Evolutionary conservation across 2,329 filamentous ascomycete genomes (phyloP).

Genomic region (Colletotrichum magnum): DNA sequence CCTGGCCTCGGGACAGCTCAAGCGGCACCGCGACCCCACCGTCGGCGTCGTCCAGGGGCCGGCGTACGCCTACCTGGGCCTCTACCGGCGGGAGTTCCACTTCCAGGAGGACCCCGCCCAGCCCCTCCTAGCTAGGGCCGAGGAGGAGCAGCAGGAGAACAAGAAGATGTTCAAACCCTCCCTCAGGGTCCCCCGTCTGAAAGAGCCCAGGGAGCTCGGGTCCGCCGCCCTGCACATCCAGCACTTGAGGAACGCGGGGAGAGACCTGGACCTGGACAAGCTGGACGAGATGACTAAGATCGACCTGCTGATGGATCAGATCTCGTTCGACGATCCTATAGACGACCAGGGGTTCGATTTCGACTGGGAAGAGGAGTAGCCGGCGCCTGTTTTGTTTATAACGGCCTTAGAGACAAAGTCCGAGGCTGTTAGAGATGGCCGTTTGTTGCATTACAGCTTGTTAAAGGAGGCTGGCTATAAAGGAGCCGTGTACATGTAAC

Average conservation of each 20-base stretch:
- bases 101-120: slow-evolving; percentile 55
- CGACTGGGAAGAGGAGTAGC: slow-evolving; percentile 3
- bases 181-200: slow-evolving; percentile 28
- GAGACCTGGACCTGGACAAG: neutral
- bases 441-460: neutral
- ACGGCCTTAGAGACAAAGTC: no score
- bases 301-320: neutral
- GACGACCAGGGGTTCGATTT: slow-evolving; percentile 1
- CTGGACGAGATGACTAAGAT: slow-evolving; percentile 5
- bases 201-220: slow-evolving; percentile 20
- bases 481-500: neutral
- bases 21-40: slow-evolving; percentile 58
- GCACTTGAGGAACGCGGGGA: neutral
- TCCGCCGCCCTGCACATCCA: neutral
- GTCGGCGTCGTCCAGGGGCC: slow-evolving; percentile 71
- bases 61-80: slow-evolving; percentile 60
- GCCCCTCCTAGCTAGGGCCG: slow-evolving; percentile 61
- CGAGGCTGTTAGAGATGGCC: no score
- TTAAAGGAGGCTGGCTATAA: neutral
- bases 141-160: slow-evolving; percentile 61
- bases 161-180: slow-evolving; percentile 42
- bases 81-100: slow-evolving; percentile 66
- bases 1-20: slow-evolving; percentile 58
- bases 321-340: slow-evolving; percentile 1
- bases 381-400: neutral